phyloP scores from a whole-genome alignment of 441 rosid species.

The Manihot esculenta region DNA sequence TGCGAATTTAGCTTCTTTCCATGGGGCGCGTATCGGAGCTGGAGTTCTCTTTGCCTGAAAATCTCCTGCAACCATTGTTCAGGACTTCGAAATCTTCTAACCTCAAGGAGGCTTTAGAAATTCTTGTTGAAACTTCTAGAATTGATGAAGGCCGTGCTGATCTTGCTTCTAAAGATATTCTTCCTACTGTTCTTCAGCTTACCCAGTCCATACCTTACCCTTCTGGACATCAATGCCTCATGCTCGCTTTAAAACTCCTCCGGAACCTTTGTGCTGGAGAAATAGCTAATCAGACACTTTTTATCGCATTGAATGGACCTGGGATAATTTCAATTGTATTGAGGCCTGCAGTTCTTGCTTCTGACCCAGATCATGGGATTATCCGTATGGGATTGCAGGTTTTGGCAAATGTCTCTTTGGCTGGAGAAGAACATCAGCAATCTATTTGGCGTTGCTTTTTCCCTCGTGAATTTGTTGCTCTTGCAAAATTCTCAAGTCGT shows the following conservation, averaged over 20 bases:
- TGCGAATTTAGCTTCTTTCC: not conserved
- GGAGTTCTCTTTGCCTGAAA: conserved; percentile 21
- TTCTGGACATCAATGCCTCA: conserved; percentile 33
- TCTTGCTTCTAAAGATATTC: conserved; percentile 56
- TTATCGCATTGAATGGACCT: conserved; percentile 47
- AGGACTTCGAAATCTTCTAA: conserved; percentile 40
- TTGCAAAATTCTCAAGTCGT: conserved; percentile 44
- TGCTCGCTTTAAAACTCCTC: conserved; percentile 52
- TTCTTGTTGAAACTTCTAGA: conserved; percentile 45
- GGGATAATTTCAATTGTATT: conserved; percentile 34
- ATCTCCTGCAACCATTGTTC: conserved; percentile 42
- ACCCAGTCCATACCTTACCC: conserved; percentile 33
- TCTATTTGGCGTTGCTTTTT: conserved; percentile 57
- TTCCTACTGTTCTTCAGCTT: conserved; percentile 46
- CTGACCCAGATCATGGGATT: conserved; percentile 38
- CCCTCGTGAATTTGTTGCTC: conserved; percentile 42
- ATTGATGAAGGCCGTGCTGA: conserved; percentile 47
- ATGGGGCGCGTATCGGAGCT: conserved; percentile 3
- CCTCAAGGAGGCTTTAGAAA: conserved; percentile 42
- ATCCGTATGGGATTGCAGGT: conserved; percentile 59
- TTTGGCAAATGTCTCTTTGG: conserved; percentile 64
- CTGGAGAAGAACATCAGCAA: conserved; percentile 61
- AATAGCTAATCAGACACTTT: conserved; percentile 50
- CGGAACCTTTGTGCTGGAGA: conserved; percentile 86
- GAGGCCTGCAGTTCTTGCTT: conserved; percentile 24